Conservation (phyloP, 495 filamentous ascomycete species). For the Trypethelium eluteriae region DNA sequence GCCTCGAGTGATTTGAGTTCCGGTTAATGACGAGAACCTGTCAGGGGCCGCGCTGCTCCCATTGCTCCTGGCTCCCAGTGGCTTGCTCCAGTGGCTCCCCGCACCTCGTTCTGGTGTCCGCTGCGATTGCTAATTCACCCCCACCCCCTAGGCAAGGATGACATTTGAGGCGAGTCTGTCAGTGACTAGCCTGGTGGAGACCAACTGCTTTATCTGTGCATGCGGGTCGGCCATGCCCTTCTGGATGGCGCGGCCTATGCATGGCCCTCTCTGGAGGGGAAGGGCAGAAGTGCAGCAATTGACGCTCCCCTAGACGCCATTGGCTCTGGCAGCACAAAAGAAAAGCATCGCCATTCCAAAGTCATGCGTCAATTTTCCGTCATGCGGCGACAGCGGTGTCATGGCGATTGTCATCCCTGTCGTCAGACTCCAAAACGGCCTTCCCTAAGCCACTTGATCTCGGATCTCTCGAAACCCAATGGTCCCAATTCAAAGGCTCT, state of each 20-base stretch:
- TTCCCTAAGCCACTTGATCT: not conserved
- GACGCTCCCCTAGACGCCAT: not conserved
- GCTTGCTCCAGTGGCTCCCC: not conserved
- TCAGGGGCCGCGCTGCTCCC: not conserved
- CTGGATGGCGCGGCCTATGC: conserved; percentile 7
- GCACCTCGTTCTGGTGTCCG: not conserved
- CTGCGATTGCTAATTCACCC: not conserved
- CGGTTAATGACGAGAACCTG: not conserved
- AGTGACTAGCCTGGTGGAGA: not conserved
- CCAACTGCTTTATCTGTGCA: conserved; percentile 4
- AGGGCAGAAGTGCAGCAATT: conserved; percentile 8
- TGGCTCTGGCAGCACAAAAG: not conserved
- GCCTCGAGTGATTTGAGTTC: not conserved
- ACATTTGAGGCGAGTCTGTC: conserved; percentile 5
- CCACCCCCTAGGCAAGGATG: not conserved
- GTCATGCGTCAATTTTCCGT: conserved; percentile 6
- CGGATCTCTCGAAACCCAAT: not conserved
- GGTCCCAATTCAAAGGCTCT: conserved; percentile 8
- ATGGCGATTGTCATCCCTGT: conserved; percentile 3
- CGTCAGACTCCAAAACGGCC: not conserved
- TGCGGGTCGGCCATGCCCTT: conserved; percentile 3
- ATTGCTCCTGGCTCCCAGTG: not conserved
- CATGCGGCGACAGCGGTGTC: not conserved
- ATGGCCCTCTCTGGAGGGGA: not conserved
- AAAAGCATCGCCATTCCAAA: conserved; percentile 6